Evolutionary conservation across 1,284 basidiomycete genomes (phyloP).

Genomic region (Irpex lacteus): DNA sequence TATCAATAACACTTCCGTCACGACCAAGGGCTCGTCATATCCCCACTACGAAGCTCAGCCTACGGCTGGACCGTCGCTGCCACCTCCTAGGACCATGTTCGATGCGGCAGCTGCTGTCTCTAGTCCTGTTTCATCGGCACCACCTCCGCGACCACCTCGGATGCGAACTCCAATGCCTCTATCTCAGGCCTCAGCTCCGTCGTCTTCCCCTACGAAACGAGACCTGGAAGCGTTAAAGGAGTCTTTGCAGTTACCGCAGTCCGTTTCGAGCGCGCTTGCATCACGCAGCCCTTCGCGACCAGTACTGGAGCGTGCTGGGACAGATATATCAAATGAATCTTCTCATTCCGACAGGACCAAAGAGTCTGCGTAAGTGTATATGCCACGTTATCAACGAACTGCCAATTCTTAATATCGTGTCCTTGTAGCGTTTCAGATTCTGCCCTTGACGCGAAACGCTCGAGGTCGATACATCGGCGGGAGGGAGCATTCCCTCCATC

Average conservation of each 20-base stretch:
- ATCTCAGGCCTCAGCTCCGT: conserved; percentile 36
- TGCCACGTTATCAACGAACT: not conserved
- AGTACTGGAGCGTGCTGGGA: not conserved
- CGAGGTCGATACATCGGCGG: conserved; percentile 45
- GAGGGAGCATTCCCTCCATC: conserved; percentile 69
- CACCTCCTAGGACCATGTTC: conserved; percentile 57
- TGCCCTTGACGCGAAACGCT: conserved; percentile 5
- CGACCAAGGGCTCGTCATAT: conserved; percentile 34
- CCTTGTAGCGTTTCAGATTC: not conserved
- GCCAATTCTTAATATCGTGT: not conserved
- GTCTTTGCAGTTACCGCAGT: conserved; percentile 52
- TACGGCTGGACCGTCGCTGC: conserved; percentile 68
- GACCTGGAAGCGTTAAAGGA: conserved; percentile 56
- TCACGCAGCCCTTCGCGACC: conserved; percentile 21
- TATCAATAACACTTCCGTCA: conserved; percentile 1
- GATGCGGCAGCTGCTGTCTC: conserved; percentile 14
- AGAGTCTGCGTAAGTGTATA: conserved; percentile 2
- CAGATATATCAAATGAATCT: conserved; percentile 6
- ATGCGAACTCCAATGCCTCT: conserved; percentile 27
- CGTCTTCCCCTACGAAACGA: conserved; percentile 28
- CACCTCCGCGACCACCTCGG: conserved; percentile 61
- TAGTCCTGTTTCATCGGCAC: conserved; percentile 44
- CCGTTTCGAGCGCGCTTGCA: conserved; percentile 46
- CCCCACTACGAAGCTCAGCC: conserved; percentile 66
- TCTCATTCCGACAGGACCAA: not conserved